A percentile compares a stretch with the other conserved stretches of the same genome.
Evolutionary conservation across 192 early-diverging fungal species (phyloP).

Genomic region (Ramicandelaber brevisporus): DNA sequence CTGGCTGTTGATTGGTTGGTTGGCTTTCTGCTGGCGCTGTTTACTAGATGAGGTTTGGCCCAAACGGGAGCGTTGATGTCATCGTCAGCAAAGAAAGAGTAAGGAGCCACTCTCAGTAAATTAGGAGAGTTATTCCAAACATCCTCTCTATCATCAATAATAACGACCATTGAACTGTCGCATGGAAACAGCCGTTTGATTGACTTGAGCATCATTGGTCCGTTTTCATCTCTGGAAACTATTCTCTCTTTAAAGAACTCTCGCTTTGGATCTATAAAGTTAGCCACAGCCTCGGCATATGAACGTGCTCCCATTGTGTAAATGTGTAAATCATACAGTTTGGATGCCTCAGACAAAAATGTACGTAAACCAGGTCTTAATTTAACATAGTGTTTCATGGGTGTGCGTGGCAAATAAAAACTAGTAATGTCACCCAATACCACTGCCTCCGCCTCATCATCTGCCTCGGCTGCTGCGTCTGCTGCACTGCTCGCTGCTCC

Average conservation of each 20-base stretch:
- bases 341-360: slow-evolving; percentile 40
- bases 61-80: slow-evolving; percentile 75
- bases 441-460: slow-evolving; percentile 1
- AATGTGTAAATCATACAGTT: slow-evolving; percentile 84
- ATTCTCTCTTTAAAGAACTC: slow-evolving; percentile 67
- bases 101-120: slow-evolving; percentile 68
- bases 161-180: slow-evolving; percentile 88
- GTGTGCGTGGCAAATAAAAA: slow-evolving; percentile 45
- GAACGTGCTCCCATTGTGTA: slow-evolving; percentile 94
- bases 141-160: slow-evolving; percentile 86
- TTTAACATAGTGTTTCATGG: slow-evolving; percentile 60
- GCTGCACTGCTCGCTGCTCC: too few species aligned
- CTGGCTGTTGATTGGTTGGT: slow-evolving; percentile 1
- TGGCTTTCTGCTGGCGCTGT: slow-evolving; percentile 1
- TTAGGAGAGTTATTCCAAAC: slow-evolving; percentile 85
- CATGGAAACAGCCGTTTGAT: slow-evolving; percentile 74
- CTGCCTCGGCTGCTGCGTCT: too few species aligned
- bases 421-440: slow-evolving; percentile 35
- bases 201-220: slow-evolving; percentile 51
- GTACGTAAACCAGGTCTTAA: slow-evolving; percentile 54
- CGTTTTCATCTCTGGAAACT: slow-evolving; percentile 77
- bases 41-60: slow-evolving; percentile 8
- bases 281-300: slow-evolving; percentile 74
- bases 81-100: slow-evolving; percentile 83
- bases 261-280: slow-evolving; percentile 60